Conservation (phyloP, 306 rosid genomes). For the Citrullus amarus region DNA sequence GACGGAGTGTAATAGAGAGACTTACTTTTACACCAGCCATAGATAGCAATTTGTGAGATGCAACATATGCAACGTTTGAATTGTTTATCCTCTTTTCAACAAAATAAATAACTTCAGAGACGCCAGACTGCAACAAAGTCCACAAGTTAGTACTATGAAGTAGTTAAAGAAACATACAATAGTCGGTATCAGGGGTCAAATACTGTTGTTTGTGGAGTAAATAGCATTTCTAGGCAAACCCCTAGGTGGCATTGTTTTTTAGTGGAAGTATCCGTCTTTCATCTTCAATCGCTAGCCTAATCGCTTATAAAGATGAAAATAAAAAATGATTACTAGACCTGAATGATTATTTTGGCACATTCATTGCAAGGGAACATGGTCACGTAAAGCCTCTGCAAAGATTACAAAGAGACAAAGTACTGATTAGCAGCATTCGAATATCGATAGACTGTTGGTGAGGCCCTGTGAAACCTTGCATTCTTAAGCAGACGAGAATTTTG, state of each 20-base stretch:
- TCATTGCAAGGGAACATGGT: slow-evolving; percentile 93
- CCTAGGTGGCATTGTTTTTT: neutral
- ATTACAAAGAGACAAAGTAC: slow-evolving; percentile 8
- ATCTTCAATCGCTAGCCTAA: neutral
- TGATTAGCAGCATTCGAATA: neutral
- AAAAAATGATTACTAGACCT: slow-evolving; percentile 33
- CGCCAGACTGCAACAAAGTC: slow-evolving; percentile 61
- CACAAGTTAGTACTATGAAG: neutral
- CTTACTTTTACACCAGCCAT: slow-evolving; percentile 89
- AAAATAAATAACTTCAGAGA: slow-evolving; percentile 68
- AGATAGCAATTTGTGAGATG: slow-evolving; percentile 71
- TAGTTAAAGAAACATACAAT: neutral
- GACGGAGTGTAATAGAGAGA: neutral
- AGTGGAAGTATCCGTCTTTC: neutral
- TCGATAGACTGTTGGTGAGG: neutral
- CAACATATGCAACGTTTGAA: slow-evolving; percentile 47
- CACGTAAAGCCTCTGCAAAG: slow-evolving; percentile 59
- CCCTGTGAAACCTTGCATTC: neutral
- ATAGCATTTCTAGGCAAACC: neutral
- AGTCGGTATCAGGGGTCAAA: neutral
- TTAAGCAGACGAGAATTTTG: neutral
- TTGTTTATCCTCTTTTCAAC: slow-evolving; percentile 62
- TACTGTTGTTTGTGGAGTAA: neutral
- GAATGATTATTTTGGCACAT: slow-evolving; percentile 90
- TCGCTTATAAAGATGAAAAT: neutral